phyloP scores from a whole-genome alignment of 2,329 filamentous ascomycete genomes.

The Fusarium tricinctum region DNA sequence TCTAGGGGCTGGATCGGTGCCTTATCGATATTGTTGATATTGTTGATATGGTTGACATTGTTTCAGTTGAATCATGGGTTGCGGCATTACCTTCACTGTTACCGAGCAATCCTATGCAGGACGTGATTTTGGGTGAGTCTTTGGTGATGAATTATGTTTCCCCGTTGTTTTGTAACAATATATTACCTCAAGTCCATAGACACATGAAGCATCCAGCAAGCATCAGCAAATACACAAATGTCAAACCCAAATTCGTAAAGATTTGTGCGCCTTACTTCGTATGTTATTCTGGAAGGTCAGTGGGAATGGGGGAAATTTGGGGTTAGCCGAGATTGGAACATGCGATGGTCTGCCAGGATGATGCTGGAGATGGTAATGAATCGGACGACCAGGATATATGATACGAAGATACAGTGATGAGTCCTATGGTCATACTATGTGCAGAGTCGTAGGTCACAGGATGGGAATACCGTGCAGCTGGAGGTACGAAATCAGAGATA shows the following conservation, averaged over 20 bases:
- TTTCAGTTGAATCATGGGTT: conserved; percentile 5
- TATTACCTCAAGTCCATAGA: background rate
- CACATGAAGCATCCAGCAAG: conserved; percentile 15
- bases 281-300: conserved; percentile 43
- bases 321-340: conserved; percentile 43
- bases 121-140: conserved; percentile 17
- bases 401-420: conserved; percentile 26
- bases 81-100: conserved; percentile 1
- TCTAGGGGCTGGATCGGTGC: conserved; percentile 1
- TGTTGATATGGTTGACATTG: conserved; percentile 4
- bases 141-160: background rate
- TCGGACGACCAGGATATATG: conserved; percentile 28
- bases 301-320: conserved; percentile 33
- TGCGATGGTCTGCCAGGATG: conserved; percentile 39
- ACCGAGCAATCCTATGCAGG: conserved; percentile 20
- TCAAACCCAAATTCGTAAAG: background rate
- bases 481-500: background rate
- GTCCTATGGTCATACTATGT: background rate
- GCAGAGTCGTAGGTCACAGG: too few relatives aligned
- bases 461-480: background rate
- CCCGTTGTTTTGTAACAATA: too few relatives aligned
- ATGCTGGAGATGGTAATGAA: conserved; percentile 28
- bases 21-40: conserved; percentile 3
- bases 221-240: conserved; percentile 7
- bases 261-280: conserved; percentile 22